Percentiles rank a stretch among this genome's conserved stretches.
Conservation (phyloP, 2,329 filamentous ascomycete genomes). For the Penicillium sp. region DNA sequence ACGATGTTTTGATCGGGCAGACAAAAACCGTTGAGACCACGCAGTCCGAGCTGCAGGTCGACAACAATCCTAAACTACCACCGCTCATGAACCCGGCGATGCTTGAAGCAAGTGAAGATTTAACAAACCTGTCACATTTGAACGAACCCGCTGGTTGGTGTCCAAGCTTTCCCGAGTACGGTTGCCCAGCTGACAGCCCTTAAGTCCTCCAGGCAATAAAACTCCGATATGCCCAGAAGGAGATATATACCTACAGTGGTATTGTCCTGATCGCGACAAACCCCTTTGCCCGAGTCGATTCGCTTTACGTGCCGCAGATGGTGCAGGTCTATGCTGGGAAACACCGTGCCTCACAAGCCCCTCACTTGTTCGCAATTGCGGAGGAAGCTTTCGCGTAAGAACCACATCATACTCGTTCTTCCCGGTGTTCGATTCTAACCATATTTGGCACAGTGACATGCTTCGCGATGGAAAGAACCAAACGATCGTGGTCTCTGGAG, state of each 20-base stretch:
- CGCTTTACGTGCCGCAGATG: slow-evolving; percentile 97
- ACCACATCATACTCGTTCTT: neutral
- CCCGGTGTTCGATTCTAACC: slow-evolving; percentile 38
- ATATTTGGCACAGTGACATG: slow-evolving; percentile 73
- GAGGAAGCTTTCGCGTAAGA: slow-evolving; percentile 95
- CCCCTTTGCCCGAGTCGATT: slow-evolving; percentile 95
- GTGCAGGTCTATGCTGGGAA: slow-evolving; percentile 99
- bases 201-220: slow-evolving; percentile 95
- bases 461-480: slow-evolving; percentile 93
- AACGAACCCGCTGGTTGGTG: slow-evolving; percentile 92
- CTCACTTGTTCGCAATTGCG: slow-evolving; percentile 97
- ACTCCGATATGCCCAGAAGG: slow-evolving; percentile 94
- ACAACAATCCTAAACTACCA: slow-evolving; percentile 76
- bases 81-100: slow-evolving; percentile 97
- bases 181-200: slow-evolving; percentile 22
- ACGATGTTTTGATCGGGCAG: slow-evolving; percentile 48
- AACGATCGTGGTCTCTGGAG: slow-evolving; percentile 97
- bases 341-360: slow-evolving; percentile 92
- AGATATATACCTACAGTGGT: slow-evolving; percentile 99
- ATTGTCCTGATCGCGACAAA: slow-evolving; percentile 99
- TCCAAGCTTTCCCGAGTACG: slow-evolving; percentile 2
- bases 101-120: slow-evolving; percentile 96
- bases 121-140: slow-evolving; percentile 95
- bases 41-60: slow-evolving; percentile 71
- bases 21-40: slow-evolving; percentile 78